phyloP scores from a whole-genome alignment of 2,329 filamentous ascomycete species.

The Phoma herbarum region DNA sequence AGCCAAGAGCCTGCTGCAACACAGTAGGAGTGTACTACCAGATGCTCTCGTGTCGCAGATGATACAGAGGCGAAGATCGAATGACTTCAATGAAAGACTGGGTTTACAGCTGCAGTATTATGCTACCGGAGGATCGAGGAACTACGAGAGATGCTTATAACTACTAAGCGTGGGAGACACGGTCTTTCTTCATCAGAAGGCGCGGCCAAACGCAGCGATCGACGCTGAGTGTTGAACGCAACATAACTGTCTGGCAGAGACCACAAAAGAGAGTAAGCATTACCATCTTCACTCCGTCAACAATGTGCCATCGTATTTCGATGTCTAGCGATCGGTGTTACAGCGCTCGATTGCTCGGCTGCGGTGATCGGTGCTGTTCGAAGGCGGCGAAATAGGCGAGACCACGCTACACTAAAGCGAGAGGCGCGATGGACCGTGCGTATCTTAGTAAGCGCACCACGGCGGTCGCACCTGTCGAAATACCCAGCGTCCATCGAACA shows the following conservation, averaged over 20 bases:
- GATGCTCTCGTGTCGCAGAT: background rate
- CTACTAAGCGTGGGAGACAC: background rate
- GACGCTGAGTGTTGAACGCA: too few relatives aligned
- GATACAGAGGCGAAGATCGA: background rate
- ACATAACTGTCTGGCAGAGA: background rate
- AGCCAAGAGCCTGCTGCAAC: background rate
- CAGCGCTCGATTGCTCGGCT: background rate
- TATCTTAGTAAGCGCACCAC: constrained; percentile 3
- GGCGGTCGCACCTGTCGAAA: constrained; percentile 8
- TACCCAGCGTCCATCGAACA: constrained; percentile 7
- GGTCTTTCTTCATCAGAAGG: background rate
- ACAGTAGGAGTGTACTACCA: background rate
- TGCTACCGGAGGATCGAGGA: background rate
- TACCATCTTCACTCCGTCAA: background rate
- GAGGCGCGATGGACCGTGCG: background rate
- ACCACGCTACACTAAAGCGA: constrained; percentile 3
- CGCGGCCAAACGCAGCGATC: background rate
- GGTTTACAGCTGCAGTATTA: background rate
- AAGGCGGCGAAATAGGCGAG: constrained; percentile 11
- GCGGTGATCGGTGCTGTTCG: background rate
- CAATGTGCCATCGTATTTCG: too few relatives aligned
- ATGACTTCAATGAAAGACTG: background rate
- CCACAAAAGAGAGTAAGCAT: background rate
- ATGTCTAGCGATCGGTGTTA: background rate
- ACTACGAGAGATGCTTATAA: background rate